These are phyloP conservation scores for Pezicula radicicola DNA, from an alignment of 2,329 filamentous ascomycete genomes.

Conservation along the genomic window DNA sequence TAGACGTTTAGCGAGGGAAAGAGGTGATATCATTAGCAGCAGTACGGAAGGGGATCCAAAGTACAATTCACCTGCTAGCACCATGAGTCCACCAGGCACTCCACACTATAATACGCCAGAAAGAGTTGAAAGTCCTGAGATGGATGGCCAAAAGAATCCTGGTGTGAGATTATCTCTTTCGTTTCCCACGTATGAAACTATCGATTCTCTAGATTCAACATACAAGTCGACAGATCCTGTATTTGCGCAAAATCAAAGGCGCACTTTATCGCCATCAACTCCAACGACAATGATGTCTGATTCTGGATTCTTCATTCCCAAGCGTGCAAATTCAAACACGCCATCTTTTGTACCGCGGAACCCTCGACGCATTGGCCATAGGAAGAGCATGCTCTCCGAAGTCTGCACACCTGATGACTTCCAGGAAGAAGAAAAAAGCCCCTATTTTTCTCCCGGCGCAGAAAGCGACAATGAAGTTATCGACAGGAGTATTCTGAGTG, in stretches of 20 bases:
- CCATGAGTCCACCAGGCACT: neutral
- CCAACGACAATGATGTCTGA: neutral
- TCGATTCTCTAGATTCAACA: too few relatives aligned
- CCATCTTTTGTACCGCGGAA: slow-evolving; percentile 10
- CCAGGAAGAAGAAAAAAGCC: neutral
- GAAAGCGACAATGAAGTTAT: neutral
- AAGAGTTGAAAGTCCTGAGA: neutral
- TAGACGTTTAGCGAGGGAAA: slow-evolving; percentile 21
- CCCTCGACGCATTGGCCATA: slow-evolving; percentile 6
- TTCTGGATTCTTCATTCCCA: neutral
- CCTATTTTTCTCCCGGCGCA: neutral
- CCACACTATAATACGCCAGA: slow-evolving; percentile 7
- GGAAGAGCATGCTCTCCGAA: slow-evolving; percentile 25
- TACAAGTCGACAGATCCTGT: too few relatives aligned
- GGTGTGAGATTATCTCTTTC: too few relatives aligned
- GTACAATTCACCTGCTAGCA: slow-evolving; percentile 20
- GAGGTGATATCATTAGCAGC: slow-evolving; percentile 25
- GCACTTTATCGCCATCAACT: too few relatives aligned
- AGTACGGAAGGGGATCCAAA: slow-evolving; percentile 6
- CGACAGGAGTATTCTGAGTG: slow-evolving; percentile 11
- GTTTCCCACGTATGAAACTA: too few relatives aligned
- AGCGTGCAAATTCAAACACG: slow-evolving; percentile 1
- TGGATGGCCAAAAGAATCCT: neutral
- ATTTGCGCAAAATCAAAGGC: too few relatives aligned
- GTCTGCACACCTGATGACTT: slow-evolving; percentile 21